Percentiles rank a stretch among this genome's conserved stretches.
Conservation (phyloP, 192 early-diverging fungal species). For the Umbelopsis sp. region DNA sequence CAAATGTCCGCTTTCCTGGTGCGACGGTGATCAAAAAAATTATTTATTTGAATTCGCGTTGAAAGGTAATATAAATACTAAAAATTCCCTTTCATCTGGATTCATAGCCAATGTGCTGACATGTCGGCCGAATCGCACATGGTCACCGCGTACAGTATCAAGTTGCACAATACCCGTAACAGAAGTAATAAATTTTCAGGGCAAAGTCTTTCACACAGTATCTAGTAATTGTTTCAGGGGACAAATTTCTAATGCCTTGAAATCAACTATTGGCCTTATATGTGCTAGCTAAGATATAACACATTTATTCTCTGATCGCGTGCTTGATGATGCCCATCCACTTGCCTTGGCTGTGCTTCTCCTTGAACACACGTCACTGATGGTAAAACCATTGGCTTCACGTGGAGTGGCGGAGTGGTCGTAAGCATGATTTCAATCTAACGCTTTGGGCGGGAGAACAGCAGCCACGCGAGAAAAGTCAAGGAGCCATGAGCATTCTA, state of each 20-base stretch:
- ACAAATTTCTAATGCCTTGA: too few species aligned
- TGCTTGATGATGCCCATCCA: too few species aligned
- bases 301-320: too few species aligned
- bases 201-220: too few species aligned
- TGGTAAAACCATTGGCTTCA: background rate
- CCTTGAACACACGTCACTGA: background rate
- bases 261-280: too few species aligned
- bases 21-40: constrained; percentile 23
- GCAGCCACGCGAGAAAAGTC: constrained; percentile 17
- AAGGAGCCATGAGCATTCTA: background rate
- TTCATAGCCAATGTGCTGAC: background rate
- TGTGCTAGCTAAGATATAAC: too few species aligned
- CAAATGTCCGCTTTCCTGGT: constrained; percentile 17
- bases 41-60: constrained; percentile 7
- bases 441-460: background rate
- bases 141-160: too few species aligned
- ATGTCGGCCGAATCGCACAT: too few species aligned
- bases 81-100: background rate
- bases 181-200: too few species aligned
- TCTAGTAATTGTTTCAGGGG: too few species aligned
- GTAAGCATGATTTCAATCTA: background rate
- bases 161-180: too few species aligned
- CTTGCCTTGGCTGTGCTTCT: background rate
- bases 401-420: constrained; percentile 6
- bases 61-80: background rate